Evolutionary conservation across 257 asterid species (phyloP), one percentile per base, ranked within the genome.

Genomic region (Penstemon barbatus): DNA sequence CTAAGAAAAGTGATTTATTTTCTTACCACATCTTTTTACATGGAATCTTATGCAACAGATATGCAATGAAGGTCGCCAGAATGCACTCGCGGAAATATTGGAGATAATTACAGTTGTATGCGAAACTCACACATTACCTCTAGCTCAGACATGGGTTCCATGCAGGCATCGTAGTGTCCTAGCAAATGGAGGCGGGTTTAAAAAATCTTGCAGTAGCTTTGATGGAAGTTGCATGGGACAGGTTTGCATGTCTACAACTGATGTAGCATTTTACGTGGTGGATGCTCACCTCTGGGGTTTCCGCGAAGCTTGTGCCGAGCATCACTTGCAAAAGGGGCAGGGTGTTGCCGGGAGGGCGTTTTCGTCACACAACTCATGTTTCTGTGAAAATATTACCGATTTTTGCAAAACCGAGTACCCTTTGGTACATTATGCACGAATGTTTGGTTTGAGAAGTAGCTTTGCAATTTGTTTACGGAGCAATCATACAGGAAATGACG

Each of bases 141-240:
- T 92, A 57, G 98, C 97, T 77, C 97, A 89, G 82, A 92, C 97
- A 1, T 92, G 98, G 98, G 91, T 92, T 49, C 97, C 98, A 6
- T 92, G 98, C 80, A 78, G 81, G 77, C 97, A 90, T 69, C 87
- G 96, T 45, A 90, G 81, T 51, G 84, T 89, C 63, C 84, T 89
- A 58, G 95, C 96, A 33, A 75, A 83, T 55, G 97, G 96, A 3
- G 97, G 98, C 9, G 96, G 96, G 61, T 79, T 86, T 54, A 85
- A 80, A 87, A 92, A 92, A 85, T 82, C 79, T 49, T 92, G 98
- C 83, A 87, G 97, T 50, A 89, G 98, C 86, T 85, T 92, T 58
- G 98, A 92, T 33, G 98, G 98, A 67, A 87, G 90, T 79, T 92
- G 98, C 80, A 89, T 87, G 95, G 98, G 96, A 57, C 87, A 80